phyloP scores from a whole-genome alignment of 2,329 filamentous ascomycete species.

The Hypomyces perniciosus region DNA sequence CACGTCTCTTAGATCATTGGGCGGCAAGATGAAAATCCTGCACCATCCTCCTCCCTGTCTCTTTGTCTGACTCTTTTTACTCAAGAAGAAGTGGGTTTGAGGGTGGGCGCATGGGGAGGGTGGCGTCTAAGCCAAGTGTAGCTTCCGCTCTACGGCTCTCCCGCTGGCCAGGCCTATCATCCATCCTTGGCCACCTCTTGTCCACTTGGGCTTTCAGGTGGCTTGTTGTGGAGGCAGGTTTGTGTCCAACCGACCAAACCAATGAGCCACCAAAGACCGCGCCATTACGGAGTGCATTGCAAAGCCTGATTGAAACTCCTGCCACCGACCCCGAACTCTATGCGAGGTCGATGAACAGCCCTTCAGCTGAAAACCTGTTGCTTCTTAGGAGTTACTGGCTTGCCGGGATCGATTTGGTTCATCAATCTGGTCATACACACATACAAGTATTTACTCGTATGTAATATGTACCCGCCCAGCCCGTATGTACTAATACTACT shows the following conservation, averaged over 20 bases:
- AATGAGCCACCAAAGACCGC: neutral
- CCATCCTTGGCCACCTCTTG: constrained; percentile 2
- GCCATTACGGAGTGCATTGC: neutral
- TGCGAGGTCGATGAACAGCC: no score
- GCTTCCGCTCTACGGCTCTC: constrained; percentile 15
- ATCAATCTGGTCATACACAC: no score
- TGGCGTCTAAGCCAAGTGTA: constrained; percentile 12
- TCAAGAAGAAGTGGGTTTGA: neutral
- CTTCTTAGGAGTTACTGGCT: no score
- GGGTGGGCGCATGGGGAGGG: neutral
- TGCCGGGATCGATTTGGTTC: no score
- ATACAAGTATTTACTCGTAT: no score
- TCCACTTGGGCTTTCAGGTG: neutral
- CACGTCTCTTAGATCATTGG: neutral
- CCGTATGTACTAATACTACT: no score
- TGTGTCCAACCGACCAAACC: neutral
- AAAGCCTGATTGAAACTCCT: neutral
- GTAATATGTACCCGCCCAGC: no score
- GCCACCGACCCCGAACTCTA: no score
- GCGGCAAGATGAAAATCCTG: neutral
- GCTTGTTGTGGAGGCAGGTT: neutral
- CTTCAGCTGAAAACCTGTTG: no score
- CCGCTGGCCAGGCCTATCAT: constrained; percentile 12
- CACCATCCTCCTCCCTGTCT: neutral
- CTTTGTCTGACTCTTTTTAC: neutral